Percentiles rank a stretch among this genome's conserved stretches.
These are phyloP conservation scores for Plasmodium coatneyi DNA, from an alignment of 169 alveolate species.

Conservation along the genomic window DNA sequence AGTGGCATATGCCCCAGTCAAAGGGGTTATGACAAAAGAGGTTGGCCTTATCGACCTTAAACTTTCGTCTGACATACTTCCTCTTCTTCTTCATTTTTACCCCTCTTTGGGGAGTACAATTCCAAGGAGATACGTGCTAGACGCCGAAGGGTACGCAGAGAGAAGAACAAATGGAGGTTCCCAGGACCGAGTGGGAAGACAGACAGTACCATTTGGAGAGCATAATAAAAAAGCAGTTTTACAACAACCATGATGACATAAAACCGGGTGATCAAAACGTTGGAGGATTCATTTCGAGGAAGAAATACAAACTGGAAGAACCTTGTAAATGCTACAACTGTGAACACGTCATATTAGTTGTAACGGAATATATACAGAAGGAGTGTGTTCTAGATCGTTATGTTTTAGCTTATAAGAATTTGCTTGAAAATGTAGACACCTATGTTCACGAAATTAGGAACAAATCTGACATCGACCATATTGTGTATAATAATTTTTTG, in stretches of 20 bases:
- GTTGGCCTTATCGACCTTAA: neutral
- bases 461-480: slow-evolving; percentile 31
- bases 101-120: neutral
- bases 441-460: slow-evolving; percentile 21
- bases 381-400: slow-evolving; percentile 43
- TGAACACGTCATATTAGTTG: slow-evolving; percentile 35
- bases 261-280: neutral
- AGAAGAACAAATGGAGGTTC: neutral
- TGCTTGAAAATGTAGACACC: slow-evolving; percentile 44
- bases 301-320: neutral
- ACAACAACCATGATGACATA: neutral
- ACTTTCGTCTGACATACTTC: neutral
- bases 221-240: slow-evolving; percentile 53
- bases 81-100: neutral
- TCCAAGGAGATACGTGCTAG: neutral
- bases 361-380: slow-evolving; percentile 63
- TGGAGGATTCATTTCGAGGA: slow-evolving; percentile 43
- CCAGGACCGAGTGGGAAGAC: slow-evolving; percentile 26
- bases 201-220: slow-evolving; percentile 45
- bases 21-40: neutral
- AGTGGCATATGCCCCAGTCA: neutral
- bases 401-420: slow-evolving; percentile 25
- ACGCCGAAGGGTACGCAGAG: neutral
- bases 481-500: slow-evolving; percentile 18
- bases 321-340: slow-evolving; percentile 23